phyloP scores from a whole-genome alignment of 2,329 filamentous ascomycete species.

The Ophiostoma sp. region DNA sequence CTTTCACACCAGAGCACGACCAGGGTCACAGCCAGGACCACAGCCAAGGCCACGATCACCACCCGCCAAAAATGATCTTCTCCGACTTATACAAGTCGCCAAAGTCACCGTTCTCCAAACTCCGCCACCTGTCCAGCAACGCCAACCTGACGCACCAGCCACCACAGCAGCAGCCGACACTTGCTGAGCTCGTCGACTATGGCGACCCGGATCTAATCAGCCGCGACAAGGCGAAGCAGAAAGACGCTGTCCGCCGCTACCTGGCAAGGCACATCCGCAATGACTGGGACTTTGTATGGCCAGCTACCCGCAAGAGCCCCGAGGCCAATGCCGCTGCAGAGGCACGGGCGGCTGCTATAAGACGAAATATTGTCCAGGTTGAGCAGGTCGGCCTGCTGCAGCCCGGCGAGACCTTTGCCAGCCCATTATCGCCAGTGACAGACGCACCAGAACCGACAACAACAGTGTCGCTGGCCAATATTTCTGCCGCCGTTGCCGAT shows the following conservation, averaged over 20 bases:
- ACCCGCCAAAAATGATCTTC: slow-evolving; percentile 47
- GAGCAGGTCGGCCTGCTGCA: slow-evolving; percentile 22
- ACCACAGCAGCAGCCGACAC: not conserved
- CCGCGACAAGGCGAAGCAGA: slow-evolving; percentile 57
- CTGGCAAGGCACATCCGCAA: slow-evolving; percentile 49
- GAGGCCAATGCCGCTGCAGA: not conserved
- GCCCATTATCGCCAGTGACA: not conserved
- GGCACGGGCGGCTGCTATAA: not conserved
- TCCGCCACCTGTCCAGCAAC: slow-evolving; percentile 38
- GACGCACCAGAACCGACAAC: too few relatives aligned
- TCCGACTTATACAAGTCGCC: slow-evolving; percentile 55
- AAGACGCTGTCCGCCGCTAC: slow-evolving; percentile 55
- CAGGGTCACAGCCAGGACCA: not conserved
- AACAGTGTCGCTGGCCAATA: slow-evolving; percentile 7
- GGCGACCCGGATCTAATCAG: slow-evolving; percentile 54
- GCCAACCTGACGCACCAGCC: not conserved
- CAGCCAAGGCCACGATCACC: not conserved
- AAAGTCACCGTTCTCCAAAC: slow-evolving; percentile 48
- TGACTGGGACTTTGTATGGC: slow-evolving; percentile 59
- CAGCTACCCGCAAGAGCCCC: slow-evolving; percentile 26
- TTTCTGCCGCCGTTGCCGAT: slow-evolving; percentile 18
- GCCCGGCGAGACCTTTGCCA: slow-evolving; percentile 20
- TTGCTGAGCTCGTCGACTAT: slow-evolving; percentile 38
- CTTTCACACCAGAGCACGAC: not conserved
- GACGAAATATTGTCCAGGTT: not conserved